phyloP scores from a whole-genome alignment of 371 early-diverging fungal species.

The Apophysomyces ossiformis region DNA sequence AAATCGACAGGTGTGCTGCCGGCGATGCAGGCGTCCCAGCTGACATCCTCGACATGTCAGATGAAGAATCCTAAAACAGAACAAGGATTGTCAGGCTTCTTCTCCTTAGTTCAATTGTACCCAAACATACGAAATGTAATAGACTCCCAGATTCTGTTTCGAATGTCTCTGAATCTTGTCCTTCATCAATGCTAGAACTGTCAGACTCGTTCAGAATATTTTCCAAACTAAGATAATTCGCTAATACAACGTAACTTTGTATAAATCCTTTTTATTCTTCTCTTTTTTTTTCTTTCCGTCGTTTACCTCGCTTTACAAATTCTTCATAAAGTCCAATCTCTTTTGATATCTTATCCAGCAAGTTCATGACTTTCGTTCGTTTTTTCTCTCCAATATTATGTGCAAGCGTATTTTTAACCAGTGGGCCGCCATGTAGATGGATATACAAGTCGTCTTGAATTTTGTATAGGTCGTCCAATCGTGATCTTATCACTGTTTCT shows the following conservation, averaged over 20 bases:
- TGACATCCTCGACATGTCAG: conserved; percentile 40
- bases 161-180: conserved; percentile 37
- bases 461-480: conserved; percentile 60
- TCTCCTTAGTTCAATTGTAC: background rate
- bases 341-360: conserved; percentile 65
- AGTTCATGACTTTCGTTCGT: conserved; percentile 48
- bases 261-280: background rate
- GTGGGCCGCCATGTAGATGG: conserved; percentile 29
- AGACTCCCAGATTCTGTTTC: conserved; percentile 45
- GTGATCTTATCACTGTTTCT: conserved; percentile 63
- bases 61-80: conserved; percentile 40
- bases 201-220: conserved; percentile 60
- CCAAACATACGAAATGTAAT: conserved; percentile 40
- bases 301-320: conserved; percentile 73
- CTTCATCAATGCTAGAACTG: conserved; percentile 39
- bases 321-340: conserved; percentile 79
- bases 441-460: conserved; percentile 36
- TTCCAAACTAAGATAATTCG: conserved; percentile 54
- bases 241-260: conserved; percentile 21
- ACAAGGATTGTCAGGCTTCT: background rate
- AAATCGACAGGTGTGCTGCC: conserved; percentile 21
- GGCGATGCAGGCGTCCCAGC: conserved; percentile 30
- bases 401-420: conserved; percentile 37
- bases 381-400: conserved; percentile 45
- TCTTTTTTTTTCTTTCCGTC: background rate